Base-by-base conservation (phyloP, 2,329 filamentous ascomycete genomes). In the Pezicula carpinea region DNA sequence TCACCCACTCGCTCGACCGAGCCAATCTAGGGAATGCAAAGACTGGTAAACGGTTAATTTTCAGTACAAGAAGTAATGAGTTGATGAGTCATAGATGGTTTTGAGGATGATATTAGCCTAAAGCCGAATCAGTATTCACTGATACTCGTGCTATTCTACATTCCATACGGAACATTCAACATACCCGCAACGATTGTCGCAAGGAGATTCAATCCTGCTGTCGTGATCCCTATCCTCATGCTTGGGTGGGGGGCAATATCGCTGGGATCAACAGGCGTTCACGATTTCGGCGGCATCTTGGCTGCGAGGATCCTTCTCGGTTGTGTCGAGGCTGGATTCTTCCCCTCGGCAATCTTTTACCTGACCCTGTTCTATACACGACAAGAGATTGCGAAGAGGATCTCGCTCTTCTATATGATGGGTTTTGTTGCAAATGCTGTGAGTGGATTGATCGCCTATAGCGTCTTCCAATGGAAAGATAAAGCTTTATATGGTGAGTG, bases 1-100 rank as follows among this genome's bases (percentile, higher is more conserved):
- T 74, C 15, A 74, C 73, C 63, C 74, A 74, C 53, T 65, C 66
- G 7, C 65, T 76, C 14, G 73, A 76, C 59, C 66, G 66, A 48
- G 57, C 59, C 11, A 68, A 63, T 40, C 50, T 65, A 19, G 68
- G 69, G 22, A 74, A 74, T 53, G 71, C 69, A n/a, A 64, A 74
- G 53, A 73, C 69, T 0, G 68, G n/a, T n/a, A n/a, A n/a, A n/a
- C n/a, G n/a, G n/a, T n/a, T n/a, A n/a, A n/a, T n/a, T n/a, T n/a
- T n/a, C n/a, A n/a, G n/a, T n/a, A n/a, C n/a, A n/a, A n/a, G n/a
- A n/a, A n/a, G n/a, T n/a, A n/a, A n/a, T n/a, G n/a, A n/a, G n/a
- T n/a, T n/a, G n/a, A n/a, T n/a, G n/a, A n/a, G n/a, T n/a, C n/a
- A n/a, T n/a, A n/a, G n/a, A 65, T 29, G 66, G 66, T 3, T 60